Conservation (phyloP, 805 yeast genomes). For the Candida orba region DNA sequence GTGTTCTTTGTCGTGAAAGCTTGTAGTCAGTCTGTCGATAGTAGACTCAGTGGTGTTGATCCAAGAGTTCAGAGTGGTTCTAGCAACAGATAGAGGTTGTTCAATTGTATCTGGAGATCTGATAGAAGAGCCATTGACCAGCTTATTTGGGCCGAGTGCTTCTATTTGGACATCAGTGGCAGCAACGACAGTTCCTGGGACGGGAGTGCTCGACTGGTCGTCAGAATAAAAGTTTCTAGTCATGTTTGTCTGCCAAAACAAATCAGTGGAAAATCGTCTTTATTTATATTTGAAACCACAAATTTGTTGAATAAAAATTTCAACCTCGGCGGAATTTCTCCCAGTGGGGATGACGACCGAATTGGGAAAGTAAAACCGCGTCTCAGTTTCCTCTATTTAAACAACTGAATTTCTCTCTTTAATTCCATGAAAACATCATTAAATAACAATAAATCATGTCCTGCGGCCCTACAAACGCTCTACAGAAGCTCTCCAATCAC, state of each 20-base stretch:
- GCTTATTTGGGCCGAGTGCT: conserved; percentile 37
- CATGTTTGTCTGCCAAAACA: background rate
- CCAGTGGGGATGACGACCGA: too few relatives aligned
- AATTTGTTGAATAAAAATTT: too few relatives aligned
- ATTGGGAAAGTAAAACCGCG: too few relatives aligned
- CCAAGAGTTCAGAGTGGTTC: conserved; percentile 30
- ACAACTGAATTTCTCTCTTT: too few relatives aligned
- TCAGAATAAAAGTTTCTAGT: conserved; percentile 38
- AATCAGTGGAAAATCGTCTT: too few relatives aligned
- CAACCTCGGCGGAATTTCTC: too few relatives aligned
- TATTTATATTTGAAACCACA: too few relatives aligned
- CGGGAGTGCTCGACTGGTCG: conserved; percentile 36
- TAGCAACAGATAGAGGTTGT: conserved; percentile 36
- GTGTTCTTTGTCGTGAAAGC: conserved; percentile 54
- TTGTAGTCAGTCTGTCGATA: conserved; percentile 40
- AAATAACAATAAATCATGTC: conserved; percentile 1
- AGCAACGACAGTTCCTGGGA: conserved; percentile 44
- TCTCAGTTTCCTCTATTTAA: too few relatives aligned
- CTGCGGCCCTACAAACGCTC: conserved; percentile 23
- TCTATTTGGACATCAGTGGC: conserved; percentile 36
- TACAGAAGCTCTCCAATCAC: conserved; percentile 19
- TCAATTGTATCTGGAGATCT: conserved; percentile 47
- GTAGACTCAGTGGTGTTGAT: conserved; percentile 26
- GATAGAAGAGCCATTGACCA: conserved; percentile 50
- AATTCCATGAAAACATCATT: too few relatives aligned